Conservation (phyloP, 805 yeast genomes). For the Saturnispora sekii region DNA sequence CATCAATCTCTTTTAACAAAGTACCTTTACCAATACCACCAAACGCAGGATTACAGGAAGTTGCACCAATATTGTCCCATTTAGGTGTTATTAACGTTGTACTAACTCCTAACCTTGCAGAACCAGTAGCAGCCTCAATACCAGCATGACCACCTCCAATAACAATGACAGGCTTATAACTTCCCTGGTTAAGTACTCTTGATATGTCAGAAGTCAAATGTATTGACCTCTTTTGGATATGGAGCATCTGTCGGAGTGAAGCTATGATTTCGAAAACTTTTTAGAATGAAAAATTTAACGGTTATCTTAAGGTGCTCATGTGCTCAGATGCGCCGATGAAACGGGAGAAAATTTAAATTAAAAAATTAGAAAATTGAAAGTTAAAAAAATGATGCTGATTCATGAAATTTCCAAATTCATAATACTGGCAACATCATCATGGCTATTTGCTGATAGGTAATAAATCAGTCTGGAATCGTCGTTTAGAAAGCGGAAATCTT, state of each 20-base stretch:
- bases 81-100: conserved; percentile 75
- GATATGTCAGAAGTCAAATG: conserved; percentile 12
- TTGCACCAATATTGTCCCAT: conserved; percentile 71
- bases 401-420: too few relatives aligned
- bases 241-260: not conserved
- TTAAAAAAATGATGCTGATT: too few relatives aligned
- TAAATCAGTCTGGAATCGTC: not conserved
- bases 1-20: conserved; percentile 84
- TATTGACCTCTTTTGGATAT: conserved; percentile 5
- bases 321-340: too few relatives aligned
- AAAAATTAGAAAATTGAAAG: too few relatives aligned
- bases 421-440: too few relatives aligned
- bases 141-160: conserved; percentile 99
- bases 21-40: conserved; percentile 98
- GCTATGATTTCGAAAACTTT: not conserved
- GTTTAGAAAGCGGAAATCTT: conserved; percentile 1
- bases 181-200: not conserved
- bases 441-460: not conserved
- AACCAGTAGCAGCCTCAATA: conserved; percentile 90
- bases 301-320: too few relatives aligned
- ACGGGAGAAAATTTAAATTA: too few relatives aligned
- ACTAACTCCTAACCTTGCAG: conserved; percentile 72
- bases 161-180: conserved; percentile 56
- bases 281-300: not conserved
- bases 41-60: conserved; percentile 94